Evolutionary conservation across 306 rosid species (phyloP).

Genomic region (Prunus persica): DNA sequence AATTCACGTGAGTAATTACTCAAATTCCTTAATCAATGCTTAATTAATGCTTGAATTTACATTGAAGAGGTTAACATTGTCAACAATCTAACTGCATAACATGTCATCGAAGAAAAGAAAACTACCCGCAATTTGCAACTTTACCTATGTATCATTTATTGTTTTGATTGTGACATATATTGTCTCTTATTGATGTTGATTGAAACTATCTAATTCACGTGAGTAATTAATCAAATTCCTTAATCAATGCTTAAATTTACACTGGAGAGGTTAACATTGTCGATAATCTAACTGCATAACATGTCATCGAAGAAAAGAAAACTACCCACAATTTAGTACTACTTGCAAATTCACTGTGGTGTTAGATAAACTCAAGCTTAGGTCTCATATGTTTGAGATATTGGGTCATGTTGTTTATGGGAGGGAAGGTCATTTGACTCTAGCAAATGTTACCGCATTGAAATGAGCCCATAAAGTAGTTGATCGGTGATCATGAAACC

Average conservation of each 20-base stretch:
- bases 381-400: neutral
- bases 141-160: slow-evolving; percentile 39
- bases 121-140: slow-evolving; percentile 21
- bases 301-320: too few relatives aligned
- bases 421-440: neutral
- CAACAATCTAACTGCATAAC: neutral
- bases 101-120: too few relatives aligned
- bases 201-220: slow-evolving; percentile 19
- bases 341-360: neutral
- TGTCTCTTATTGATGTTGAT: neutral
- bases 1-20: slow-evolving; percentile 24
- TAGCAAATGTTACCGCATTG: neutral
- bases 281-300: neutral
- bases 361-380: neutral
- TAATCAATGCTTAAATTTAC: neutral
- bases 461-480: slow-evolving; percentile 29
- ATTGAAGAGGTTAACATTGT: neutral
- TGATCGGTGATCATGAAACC: slow-evolving; percentile 1
- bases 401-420: neutral
- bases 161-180: slow-evolving; percentile 20
- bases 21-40: neutral
- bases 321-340: too few relatives aligned
- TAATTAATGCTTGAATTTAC: neutral
- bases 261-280: neutral
- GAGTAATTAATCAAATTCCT: slow-evolving; percentile 19